Conservation (phyloP, 202 grass and related monocot genomes). For the Panicum virgatum region DNA sequence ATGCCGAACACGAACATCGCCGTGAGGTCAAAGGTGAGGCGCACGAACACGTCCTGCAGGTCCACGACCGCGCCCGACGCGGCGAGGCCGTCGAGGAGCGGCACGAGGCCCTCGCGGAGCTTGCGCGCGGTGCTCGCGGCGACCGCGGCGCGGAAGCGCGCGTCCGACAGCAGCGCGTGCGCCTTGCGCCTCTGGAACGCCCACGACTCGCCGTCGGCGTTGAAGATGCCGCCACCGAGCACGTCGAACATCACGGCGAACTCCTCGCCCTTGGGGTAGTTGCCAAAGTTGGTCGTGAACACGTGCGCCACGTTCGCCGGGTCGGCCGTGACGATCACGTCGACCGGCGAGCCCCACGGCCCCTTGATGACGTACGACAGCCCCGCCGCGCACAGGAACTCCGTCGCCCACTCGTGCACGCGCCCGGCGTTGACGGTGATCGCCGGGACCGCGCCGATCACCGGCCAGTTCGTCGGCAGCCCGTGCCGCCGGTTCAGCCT, state of each 20-base stretch:
- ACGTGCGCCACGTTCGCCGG: slow-evolving; percentile 68
- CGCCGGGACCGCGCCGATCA: slow-evolving; percentile 60
- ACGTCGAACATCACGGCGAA: slow-evolving; percentile 66
- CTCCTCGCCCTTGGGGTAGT: slow-evolving; percentile 82
- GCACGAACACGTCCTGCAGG: slow-evolving; percentile 80
- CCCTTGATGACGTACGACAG: slow-evolving; percentile 49
- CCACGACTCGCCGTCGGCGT: slow-evolving; percentile 70
- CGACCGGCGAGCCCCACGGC: slow-evolving; percentile 39
- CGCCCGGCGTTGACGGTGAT: slow-evolving; percentile 19
- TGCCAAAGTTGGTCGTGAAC: slow-evolving; percentile 62
- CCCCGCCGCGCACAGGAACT: slow-evolving; percentile 23
- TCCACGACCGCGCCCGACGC: slow-evolving; percentile 35
- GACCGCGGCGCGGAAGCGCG: slow-evolving; percentile 51
- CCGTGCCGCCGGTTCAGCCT: neutral
- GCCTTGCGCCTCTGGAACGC: slow-evolving; percentile 65
- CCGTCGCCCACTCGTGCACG: slow-evolving; percentile 58
- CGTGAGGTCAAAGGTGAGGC: slow-evolving; percentile 83
- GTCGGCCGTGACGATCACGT: slow-evolving; percentile 62
- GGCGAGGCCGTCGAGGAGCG: slow-evolving; percentile 47
- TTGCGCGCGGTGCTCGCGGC: slow-evolving; percentile 51
- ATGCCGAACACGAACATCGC: slow-evolving; percentile 69
- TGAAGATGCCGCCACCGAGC: slow-evolving; percentile 67
- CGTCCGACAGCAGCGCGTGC: slow-evolving; percentile 51
- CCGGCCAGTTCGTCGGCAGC: slow-evolving; percentile 64
- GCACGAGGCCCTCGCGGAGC: slow-evolving; percentile 49